phyloP scores from a whole-genome alignment of 1,284 basidiomycete genomes.

The Malassezia sympodialis region DNA sequence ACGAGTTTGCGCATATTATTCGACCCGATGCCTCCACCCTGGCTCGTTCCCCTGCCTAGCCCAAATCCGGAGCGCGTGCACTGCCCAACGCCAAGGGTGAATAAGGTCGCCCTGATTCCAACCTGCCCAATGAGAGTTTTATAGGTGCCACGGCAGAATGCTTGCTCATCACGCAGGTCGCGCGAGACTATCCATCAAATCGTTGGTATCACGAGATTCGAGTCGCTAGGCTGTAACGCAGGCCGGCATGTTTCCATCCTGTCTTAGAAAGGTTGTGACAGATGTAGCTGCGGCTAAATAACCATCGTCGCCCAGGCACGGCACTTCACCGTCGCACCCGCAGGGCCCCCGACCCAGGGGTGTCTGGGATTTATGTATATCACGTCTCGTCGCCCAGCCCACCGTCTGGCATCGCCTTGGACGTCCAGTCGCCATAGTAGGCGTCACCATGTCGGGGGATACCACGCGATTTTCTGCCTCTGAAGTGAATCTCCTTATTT shows the following conservation, averaged over 20 bases:
- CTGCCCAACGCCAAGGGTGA: background rate
- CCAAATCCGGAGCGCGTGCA: background rate
- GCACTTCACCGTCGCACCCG: no score
- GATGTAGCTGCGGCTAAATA: background rate
- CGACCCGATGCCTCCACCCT: background rate
- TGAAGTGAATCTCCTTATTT: slow-evolving; percentile 45
- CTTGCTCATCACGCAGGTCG: no score
- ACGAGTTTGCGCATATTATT: background rate
- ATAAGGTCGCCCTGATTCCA: no score
- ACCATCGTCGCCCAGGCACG: background rate
- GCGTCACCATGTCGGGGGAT: slow-evolving; percentile 8
- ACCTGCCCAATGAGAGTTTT: no score
- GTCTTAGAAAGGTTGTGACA: no score
- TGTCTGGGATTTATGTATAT: background rate
- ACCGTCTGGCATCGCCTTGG: background rate
- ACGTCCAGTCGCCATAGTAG: background rate
- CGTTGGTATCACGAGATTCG: no score
- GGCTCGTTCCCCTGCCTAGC: background rate
- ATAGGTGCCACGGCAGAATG: no score
- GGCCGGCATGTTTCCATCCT: no score
- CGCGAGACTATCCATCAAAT: no score
- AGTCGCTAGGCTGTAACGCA: no score
- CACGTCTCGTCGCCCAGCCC: background rate
- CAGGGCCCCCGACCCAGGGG: background rate
- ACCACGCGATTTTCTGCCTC: slow-evolving; percentile 36